Percentiles rank a stretch among this genome's conserved stretches.
phyloP scores from a whole-genome alignment of 176 grass and related monocot genomes.

The Avena atlantica region DNA sequence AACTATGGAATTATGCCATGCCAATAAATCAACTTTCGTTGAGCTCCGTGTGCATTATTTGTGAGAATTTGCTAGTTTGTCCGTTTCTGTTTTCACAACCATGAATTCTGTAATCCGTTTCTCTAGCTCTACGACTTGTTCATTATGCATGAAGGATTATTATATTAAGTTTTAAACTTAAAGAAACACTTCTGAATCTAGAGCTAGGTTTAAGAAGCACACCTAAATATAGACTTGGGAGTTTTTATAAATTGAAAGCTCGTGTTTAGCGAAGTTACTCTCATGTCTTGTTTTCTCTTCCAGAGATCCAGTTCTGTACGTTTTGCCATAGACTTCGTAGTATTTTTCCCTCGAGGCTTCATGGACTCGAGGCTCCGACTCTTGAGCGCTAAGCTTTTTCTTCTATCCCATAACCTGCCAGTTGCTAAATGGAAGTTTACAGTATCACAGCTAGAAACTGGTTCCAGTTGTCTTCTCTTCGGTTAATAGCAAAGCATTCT shows the following conservation, averaged over 20 bases:
- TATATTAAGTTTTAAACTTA: not conserved
- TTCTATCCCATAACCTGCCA: constrained; percentile 19
- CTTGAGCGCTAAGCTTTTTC: constrained; percentile 28
- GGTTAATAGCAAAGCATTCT: not conserved
- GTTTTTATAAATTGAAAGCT: constrained; percentile 7
- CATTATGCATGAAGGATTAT: not conserved
- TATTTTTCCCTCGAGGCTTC: constrained; percentile 9
- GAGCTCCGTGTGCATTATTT: not conserved
- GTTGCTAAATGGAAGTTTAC: constrained; percentile 30
- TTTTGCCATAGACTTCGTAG: constrained; percentile 13
- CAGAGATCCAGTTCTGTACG: constrained; percentile 15
- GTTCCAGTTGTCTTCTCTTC: constrained; percentile 19
- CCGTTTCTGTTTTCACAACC: not conserved
- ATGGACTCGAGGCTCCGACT: constrained; percentile 23
- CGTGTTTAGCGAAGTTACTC: not conserved
- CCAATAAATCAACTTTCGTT: not conserved
- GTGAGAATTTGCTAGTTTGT: constrained; percentile 6
- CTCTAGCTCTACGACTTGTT: not conserved
- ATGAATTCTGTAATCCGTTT: constrained; percentile 18
- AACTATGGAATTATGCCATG: constrained; percentile 14
- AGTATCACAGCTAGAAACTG: constrained; percentile 31
- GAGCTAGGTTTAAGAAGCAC: not conserved
- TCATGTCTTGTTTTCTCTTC: not conserved
- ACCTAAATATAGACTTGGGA: constrained; percentile 2
- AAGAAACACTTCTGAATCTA: constrained; percentile 24